Evolutionary conservation across 2,329 filamentous ascomycete species (phyloP).

Genomic region (Xylaria sp.): DNA sequence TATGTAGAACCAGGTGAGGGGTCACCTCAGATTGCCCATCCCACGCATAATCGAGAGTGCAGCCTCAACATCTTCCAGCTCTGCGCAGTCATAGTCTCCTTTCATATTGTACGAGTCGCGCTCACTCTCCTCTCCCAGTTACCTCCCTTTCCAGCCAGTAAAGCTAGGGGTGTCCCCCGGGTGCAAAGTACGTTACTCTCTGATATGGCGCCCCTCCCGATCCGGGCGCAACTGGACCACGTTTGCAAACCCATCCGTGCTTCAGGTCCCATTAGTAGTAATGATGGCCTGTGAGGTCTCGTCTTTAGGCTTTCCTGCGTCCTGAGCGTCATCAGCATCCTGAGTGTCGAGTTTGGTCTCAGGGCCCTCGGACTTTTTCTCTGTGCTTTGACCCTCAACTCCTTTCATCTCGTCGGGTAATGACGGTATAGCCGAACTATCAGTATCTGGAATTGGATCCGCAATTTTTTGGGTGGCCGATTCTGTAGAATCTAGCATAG

Average conservation of each 20-base stretch:
- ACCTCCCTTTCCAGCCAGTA: too few relatives aligned
- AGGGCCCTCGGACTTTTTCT: not conserved
- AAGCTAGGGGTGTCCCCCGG: not conserved
- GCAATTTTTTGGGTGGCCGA: not conserved
- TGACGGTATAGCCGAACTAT: not conserved
- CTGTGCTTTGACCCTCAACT: not conserved
- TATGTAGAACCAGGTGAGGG: too few relatives aligned
- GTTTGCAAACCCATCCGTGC: not conserved
- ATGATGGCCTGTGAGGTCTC: not conserved
- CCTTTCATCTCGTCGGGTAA: constrained; percentile 17
- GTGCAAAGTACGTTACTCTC: not conserved
- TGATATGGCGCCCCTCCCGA: not conserved
- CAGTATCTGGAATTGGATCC: not conserved
- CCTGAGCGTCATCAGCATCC: too few relatives aligned
- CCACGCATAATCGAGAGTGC: not conserved
- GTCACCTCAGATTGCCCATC: too few relatives aligned
- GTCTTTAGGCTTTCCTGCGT: not conserved
- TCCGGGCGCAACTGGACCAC: not conserved
- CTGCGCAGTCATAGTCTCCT: not conserved
- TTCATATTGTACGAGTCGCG: not conserved
- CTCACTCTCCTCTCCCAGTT: too few relatives aligned
- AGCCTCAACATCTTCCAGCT: not conserved
- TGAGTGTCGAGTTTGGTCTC: not conserved
- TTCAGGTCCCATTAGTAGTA: not conserved
- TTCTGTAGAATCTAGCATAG: not conserved